These are phyloP conservation scores for Zymoseptoria tritici DNA, from an alignment of 2,329 filamentous ascomycete species.

Conservation along the genomic window DNA sequence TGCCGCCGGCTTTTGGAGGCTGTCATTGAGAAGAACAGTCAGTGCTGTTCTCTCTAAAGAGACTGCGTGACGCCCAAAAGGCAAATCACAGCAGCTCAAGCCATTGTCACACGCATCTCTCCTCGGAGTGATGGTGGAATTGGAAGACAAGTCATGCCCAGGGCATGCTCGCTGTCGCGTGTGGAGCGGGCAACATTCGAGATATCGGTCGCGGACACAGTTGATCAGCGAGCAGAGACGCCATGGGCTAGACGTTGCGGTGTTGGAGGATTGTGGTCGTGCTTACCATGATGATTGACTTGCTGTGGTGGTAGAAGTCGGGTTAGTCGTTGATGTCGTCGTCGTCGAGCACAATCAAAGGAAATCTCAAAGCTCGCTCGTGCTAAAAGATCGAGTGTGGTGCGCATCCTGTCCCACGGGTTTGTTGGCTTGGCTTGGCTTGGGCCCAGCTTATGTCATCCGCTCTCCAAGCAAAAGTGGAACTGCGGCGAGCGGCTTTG, in stretches of 20 bases:
- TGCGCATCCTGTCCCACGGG: not conserved
- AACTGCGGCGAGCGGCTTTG: not conserved
- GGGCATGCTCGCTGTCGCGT: constrained; percentile 17
- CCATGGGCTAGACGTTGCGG: constrained; percentile 10
- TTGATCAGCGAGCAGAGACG: constrained; percentile 21
- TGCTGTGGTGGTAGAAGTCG: constrained; percentile 4
- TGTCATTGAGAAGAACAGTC: constrained; percentile 99
- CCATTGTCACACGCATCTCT: constrained; percentile 32
- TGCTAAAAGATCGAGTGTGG: not conserved
- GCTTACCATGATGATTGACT: constrained; percentile 21
- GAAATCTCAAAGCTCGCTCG: not conserved
- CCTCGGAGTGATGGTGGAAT: constrained; percentile 20
- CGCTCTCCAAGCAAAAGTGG: not conserved
- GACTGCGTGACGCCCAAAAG: constrained; percentile 51
- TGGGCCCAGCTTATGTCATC: not conserved
- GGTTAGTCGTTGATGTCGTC: constrained; percentile 3
- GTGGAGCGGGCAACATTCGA: constrained; percentile 3
- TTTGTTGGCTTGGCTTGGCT: not conserved
- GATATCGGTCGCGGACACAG: constrained; percentile 2
- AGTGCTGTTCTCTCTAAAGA: constrained; percentile 94
- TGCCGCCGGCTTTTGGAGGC: constrained; percentile 86
- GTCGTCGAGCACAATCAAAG: constrained; percentile 7
- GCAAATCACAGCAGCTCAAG: constrained; percentile 48
- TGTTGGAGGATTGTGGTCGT: constrained; percentile 1
- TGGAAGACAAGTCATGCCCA: constrained; percentile 12